Base-by-base conservation (phyloP, 2,329 filamentous ascomycete genomes). In the Colletotrichum eremochloae region DNA sequence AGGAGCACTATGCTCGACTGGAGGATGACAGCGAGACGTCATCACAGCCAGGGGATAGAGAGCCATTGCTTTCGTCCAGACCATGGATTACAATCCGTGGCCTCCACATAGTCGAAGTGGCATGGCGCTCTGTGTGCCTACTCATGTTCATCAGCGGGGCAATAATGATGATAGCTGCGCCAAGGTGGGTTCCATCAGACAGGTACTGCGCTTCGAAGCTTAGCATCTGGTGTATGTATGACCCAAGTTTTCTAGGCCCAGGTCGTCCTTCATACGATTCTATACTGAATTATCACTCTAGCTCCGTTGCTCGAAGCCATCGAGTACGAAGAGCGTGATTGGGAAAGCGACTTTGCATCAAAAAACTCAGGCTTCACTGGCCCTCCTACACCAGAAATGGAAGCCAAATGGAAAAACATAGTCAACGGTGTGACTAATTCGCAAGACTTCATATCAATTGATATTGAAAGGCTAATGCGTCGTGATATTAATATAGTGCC, bases 361-460 rank as follows among this genome's bases (percentile, higher is more conserved):
- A 44, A 44, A 4, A 52, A 24, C 2, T 52, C 42, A 9, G 44
- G 44, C 44, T 67, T 42, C 64, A 67, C 55, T 33, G 64, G 64
- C 11, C 55, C 24, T 61, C 64, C 64, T 20, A 67, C 64, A 15
- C 33, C 33, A 60, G 64, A 67, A 42, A 42, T 67, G 64, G 64
- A 67, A 40, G 55, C 64, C 15, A 67, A 67, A 20, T 67, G 64
- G 64, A 7, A 52, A 48, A 6, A 15, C 1, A 44, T 67, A 15
- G 9, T 24, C 12, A 14, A 44, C 44, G 64, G 64, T 67, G 58
- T 18, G 20, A 50, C 38, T n/a, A 31, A 20, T 42, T 4, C 18
- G 3, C 42, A 18, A 20, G 42, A 8, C 7, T 8, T 9, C 1
- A 7, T 20, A 46, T 0, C 8, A 20, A 46, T 20, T 3, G 20